A percentile compares a stretch with the other conserved stretches of the same genome.
Evolutionary conservation across 495 filamentous ascomycete species (phyloP).

Genomic region (Melanomma pulvis-pyrius): DNA sequence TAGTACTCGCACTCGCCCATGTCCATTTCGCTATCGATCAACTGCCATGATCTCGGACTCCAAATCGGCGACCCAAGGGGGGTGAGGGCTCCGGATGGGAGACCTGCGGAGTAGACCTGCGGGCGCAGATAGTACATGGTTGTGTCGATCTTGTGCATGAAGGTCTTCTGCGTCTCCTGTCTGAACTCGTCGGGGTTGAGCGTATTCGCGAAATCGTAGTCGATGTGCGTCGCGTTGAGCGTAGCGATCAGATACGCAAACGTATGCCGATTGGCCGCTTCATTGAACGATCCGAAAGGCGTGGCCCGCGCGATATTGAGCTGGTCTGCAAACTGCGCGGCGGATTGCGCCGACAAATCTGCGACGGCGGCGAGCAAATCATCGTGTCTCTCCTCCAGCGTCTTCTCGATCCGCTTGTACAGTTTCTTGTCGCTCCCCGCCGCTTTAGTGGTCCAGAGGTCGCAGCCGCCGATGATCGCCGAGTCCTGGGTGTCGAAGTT

Average conservation of each 20-base stretch:
- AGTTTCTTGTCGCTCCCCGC: conserved; percentile 93
- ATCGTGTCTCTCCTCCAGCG: conserved; percentile 85
- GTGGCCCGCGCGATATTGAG: conserved; percentile 80
- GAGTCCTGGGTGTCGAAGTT: conserved; percentile 93
- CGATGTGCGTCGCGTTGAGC: conserved; percentile 93
- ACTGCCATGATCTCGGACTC: conserved; percentile 85
- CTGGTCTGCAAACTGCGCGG: conserved; percentile 53
- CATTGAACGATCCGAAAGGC: conserved; percentile 86
- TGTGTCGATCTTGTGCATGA: conserved; percentile 83
- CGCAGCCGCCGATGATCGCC: conserved; percentile 86
- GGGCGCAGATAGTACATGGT: conserved; percentile 84
- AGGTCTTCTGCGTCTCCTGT: conserved; percentile 59
- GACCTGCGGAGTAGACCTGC: conserved; percentile 43
- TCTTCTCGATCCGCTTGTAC: conserved; percentile 90
- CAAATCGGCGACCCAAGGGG: conserved; percentile 56
- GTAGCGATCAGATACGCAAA: conserved; percentile 97
- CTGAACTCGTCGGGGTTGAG: conserved; percentile 86
- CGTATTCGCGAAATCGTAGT: conserved; percentile 95
- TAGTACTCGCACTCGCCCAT: conserved; percentile 83
- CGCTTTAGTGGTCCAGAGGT: conserved; percentile 96
- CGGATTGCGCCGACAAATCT: conserved; percentile 76
- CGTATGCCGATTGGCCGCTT: conserved; percentile 82
- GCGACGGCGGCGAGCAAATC: conserved; percentile 79
- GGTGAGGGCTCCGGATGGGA: conserved; percentile 40
- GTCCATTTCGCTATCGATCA: conserved; percentile 89